Evolutionary conservation across 2,329 filamentous ascomycete species (phyloP), one percentile per base, ranked within the genome.

Genomic region (Aspergillus melleus): DNA sequence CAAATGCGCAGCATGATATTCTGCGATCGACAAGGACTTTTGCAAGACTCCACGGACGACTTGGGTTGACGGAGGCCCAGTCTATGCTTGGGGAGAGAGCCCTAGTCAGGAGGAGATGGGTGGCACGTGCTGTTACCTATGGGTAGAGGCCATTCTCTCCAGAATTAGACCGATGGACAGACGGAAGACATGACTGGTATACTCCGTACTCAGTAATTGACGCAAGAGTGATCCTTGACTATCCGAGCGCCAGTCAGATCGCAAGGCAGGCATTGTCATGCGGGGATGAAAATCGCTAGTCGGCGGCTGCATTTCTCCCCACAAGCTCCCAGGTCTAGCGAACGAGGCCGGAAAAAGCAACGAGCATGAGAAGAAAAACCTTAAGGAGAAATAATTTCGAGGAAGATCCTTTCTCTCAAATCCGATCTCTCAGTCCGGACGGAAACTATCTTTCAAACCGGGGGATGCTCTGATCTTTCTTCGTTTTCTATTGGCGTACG

Each of bases 211-310:
- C 30, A 10, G 30, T 47, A 14, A 47, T 47, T 24, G 20, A 47
- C 20, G 44, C 44, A 24, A 47, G 44, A 47, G 19, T 47, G 49
- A 53, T 54, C 50, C 50, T 26, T 47, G 19, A 46, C 24, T 29
- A 46, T n/a, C 30, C 49, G 49, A 52, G 14, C 20, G 16, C 55
- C 55, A 57, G 50, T 49, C 56, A 54, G 16, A 26, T 47, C 26
- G 26, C 24, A 26, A 32, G 20, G 50, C 49, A 19, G 57, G 54
- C 53, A 26, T 55, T 58, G 24, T 56, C 49, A 63, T 65, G 63
- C 57, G 63, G 63, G 59, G 59, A 56, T 54, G 55, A 52, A 24
- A 47, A 49, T 59, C 55, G 32, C 57, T 58, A 59, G 53, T 57
- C 55, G 52, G 58, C 50, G 52, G 61, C 56, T 59, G 60, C 59